Percentiles rank a stretch among this genome's conserved stretches.
Evolutionary conservation across 768 basidiomycete genomes (phyloP).

Genomic region (Gloeostereum incarnatum): DNA sequence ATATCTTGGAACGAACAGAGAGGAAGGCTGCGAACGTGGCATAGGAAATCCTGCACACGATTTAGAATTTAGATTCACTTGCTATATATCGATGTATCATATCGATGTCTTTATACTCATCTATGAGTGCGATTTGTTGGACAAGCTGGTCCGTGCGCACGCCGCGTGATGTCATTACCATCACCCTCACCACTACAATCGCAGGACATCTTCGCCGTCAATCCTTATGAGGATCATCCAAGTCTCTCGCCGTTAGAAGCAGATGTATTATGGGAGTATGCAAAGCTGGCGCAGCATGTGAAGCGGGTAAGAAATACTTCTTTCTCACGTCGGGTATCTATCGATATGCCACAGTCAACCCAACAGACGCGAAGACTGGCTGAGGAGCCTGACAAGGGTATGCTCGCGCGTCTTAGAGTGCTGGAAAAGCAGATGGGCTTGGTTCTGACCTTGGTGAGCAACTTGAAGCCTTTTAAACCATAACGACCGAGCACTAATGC

Average conservation of each 20-base stretch:
- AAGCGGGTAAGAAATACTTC: conserved; percentile 48
- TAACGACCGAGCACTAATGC: conserved; percentile 1
- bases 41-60: too few species aligned
- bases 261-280: conserved; percentile 88
- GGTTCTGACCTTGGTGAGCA: conserved; percentile 78
- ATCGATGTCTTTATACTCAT: too few species aligned
- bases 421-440: conserved; percentile 94
- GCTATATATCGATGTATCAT: too few species aligned
- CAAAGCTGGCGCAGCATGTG: conserved; percentile 74
- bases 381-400: conserved; percentile 67
- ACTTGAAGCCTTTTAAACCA: not conserved
- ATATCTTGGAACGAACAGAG: too few species aligned
- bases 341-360: conserved; percentile 38
- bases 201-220: conserved; percentile 45
- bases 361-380: conserved; percentile 60
- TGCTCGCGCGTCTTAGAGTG: conserved; percentile 67
- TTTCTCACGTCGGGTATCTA: not conserved
- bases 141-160: too few species aligned
- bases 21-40: too few species aligned
- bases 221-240: conserved; percentile 70
- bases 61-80: too few species aligned
- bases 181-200: too few species aligned
- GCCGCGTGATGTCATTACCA: too few species aligned
- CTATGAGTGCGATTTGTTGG: too few species aligned
- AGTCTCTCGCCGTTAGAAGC: conserved; percentile 61